Base-by-base conservation (phyloP, 768 basidiomycete species). In the Leucogyrophana mollusca region DNA sequence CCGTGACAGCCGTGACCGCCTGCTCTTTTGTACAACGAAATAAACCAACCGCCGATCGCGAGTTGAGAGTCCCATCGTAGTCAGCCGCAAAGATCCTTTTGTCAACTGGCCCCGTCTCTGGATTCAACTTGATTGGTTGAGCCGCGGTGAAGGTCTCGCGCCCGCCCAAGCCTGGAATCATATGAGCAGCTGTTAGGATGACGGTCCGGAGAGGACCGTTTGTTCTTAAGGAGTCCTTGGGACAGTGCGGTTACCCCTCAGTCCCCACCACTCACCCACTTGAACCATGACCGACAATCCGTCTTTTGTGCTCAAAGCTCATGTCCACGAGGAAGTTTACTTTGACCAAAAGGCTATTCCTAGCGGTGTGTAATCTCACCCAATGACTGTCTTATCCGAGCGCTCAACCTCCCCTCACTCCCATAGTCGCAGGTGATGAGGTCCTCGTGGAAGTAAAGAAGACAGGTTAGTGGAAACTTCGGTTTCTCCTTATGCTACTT, bases 361-460 rank as follows among this genome's bases (percentile, higher is more conserved):
- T 22, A 74, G 84, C 56, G 71, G 86, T 87, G 43, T 48, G 78
- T 55, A 46, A 20, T 30, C 21, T 34, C 24, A 33, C 23, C 27
- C 22, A 14, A 45, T 34, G 6, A 13, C 14, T 32, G 20, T 43
- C 43, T 38, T 39, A 44, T 45, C 34, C 40, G 17, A 30, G 14
- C n/a, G n/a, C n/a, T 35, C 44, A 47, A 40, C 58, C 45, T 38
- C 36, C 16, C 36, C 14, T 20, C 9, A 10, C 46, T 45, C 32
- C 21, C 32, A 27, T 58, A 87, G 87, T 88, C 51, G 72, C 76
- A 16, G 77, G 77, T 45, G 73, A 85, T 59, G 87, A 96, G 52
- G 91, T 93, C 34, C 80, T 97, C 17, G 82, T 98, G 25, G 75
- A 87, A 56, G 87, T 97, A 34, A 93, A 91, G 71, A 94, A 94